Evolutionary conservation across 768 basidiomycete genomes (phyloP), one percentile per base, ranked within the genome.

Genomic region (Boletus edulis): DNA sequence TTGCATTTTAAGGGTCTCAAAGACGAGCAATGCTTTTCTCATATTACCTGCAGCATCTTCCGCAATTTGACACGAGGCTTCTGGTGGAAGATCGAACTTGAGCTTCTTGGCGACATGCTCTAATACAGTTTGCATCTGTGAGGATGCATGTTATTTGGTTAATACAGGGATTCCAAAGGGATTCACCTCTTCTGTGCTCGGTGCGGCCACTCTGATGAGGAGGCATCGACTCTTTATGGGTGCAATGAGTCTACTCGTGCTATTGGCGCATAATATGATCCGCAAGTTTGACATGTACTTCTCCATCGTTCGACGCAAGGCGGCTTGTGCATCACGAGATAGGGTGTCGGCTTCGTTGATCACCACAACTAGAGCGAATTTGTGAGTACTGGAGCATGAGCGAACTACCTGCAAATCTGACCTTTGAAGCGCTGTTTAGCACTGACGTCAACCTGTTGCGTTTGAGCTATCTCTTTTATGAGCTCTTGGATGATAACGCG

Each of bases 251-350:
- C 88, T 87, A 67, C 89, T 90, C 4, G 96, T 98, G 67, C 91
- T 94, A 71, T 94, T 95, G 20, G 95, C 94, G 68, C 95, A 98
- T 1, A 99, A 80, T 62, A 99, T 96, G 64, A 99, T 87, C 29
- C 96, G 85, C 83, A 99, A 83, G 70, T 98, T 99, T 40, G 87
- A 85, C 90, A 97, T 98, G 77, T 96, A 98, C 73, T 98, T 98
- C 69, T 99, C 96, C 96, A 98, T 99, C 11, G 96, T 99, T 54
- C 96, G 81, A 65, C 96, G 86, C 34, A 99, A 81, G 9, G 96
- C 96, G 0, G 96, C 94, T 76, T 99, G 96, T 1, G 96, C 96
- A 73, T 99, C 96, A 51, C 96, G 86, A 12, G 92, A 86, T 40
- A 99, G 80, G 0, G 91, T 87, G 70, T 99, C 96, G 2, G 96